Evolutionary conservation across 352 stramenopile species (phyloP).

Genomic region (Globisporangium carolinianum): DNA sequence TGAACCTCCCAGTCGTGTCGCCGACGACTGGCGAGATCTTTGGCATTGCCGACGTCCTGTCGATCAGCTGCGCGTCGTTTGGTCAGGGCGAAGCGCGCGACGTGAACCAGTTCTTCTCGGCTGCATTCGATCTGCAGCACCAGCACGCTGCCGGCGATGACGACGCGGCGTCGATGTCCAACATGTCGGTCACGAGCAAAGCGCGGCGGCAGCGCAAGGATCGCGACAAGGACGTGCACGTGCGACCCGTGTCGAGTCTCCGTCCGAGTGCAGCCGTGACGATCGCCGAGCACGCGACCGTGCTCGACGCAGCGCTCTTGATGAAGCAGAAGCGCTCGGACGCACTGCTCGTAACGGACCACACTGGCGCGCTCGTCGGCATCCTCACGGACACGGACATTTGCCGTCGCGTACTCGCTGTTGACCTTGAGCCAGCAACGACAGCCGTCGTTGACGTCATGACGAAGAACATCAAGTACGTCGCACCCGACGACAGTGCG

Average conservation of each 20-base stretch:
- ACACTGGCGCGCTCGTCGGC: slow-evolving; percentile 80
- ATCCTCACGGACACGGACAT: slow-evolving; percentile 98
- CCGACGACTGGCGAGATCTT: slow-evolving; percentile 61
- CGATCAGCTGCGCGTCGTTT: slow-evolving; percentile 70
- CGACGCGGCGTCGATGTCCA: slow-evolving; percentile 38
- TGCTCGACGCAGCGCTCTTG: slow-evolving; percentile 85
- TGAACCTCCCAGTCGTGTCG: slow-evolving; percentile 94
- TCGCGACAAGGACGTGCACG: slow-evolving; percentile 66
- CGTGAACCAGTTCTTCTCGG: slow-evolving; percentile 75
- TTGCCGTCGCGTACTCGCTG: slow-evolving; percentile 87
- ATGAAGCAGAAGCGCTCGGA: slow-evolving; percentile 92
- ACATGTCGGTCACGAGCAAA: slow-evolving; percentile 44
- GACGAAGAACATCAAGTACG: slow-evolving; percentile 95
- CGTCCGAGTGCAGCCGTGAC: slow-evolving; percentile 72
- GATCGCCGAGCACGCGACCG: slow-evolving; percentile 61
- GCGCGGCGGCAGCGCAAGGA: slow-evolving; percentile 66
- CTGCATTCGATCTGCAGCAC: slow-evolving; percentile 67
- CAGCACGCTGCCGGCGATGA: slow-evolving; percentile 21
- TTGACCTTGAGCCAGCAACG: slow-evolving; percentile 65
- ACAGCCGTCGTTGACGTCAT: slow-evolving; percentile 88
- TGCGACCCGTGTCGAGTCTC: slow-evolving; percentile 78
- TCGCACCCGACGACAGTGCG: slow-evolving; percentile 89
- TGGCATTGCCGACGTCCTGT: slow-evolving; percentile 77
- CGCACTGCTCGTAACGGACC: slow-evolving; percentile 89
- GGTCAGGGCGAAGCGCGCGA: slow-evolving; percentile 61